Percentiles rank a stretch among this genome's conserved stretches.
phyloP scores from a whole-genome alignment of 768 basidiomycete genomes.

The Russula emetica region DNA sequence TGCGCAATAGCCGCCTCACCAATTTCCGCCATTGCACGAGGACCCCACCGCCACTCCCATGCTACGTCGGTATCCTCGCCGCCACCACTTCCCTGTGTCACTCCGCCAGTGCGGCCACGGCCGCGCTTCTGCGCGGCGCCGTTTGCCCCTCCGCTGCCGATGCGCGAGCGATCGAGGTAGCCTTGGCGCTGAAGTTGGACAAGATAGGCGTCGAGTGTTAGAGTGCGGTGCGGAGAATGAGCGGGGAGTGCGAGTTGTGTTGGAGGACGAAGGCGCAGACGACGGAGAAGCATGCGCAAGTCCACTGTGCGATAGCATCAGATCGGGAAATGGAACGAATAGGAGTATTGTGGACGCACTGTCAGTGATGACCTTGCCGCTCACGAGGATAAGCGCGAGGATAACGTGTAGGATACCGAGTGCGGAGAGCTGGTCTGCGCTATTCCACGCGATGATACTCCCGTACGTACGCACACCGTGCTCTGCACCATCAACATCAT shows the following conservation, averaged over 20 bases:
- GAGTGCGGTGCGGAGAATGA: conserved; percentile 45
- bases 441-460: conserved; percentile 70
- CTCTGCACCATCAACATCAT: conserved; percentile 50
- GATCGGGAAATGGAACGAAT: background rate
- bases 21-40: conserved; percentile 72
- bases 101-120: conserved; percentile 42
- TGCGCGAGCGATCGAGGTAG: conserved; percentile 67
- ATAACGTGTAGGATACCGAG: conserved; percentile 78
- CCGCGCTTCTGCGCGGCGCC: conserved; percentile 46
- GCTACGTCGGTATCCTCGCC: conserved; percentile 37
- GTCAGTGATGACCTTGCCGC: conserved; percentile 69
- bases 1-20: conserved; percentile 69
- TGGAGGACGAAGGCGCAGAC: conserved; percentile 55
- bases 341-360: conserved; percentile 44
- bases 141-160: conserved; percentile 40
- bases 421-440: conserved; percentile 58
- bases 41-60: background rate
- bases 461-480: conserved; percentile 50
- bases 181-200: conserved; percentile 59
- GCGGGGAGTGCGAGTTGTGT: conserved; percentile 49
- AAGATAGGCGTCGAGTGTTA: conserved; percentile 66
- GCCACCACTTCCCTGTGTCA: conserved; percentile 28
- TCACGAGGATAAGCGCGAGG: conserved; percentile 78
- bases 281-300: conserved; percentile 63
- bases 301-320: conserved; percentile 47